Conservation (phyloP, 208 protist species). For the Leishmania major region DNA sequence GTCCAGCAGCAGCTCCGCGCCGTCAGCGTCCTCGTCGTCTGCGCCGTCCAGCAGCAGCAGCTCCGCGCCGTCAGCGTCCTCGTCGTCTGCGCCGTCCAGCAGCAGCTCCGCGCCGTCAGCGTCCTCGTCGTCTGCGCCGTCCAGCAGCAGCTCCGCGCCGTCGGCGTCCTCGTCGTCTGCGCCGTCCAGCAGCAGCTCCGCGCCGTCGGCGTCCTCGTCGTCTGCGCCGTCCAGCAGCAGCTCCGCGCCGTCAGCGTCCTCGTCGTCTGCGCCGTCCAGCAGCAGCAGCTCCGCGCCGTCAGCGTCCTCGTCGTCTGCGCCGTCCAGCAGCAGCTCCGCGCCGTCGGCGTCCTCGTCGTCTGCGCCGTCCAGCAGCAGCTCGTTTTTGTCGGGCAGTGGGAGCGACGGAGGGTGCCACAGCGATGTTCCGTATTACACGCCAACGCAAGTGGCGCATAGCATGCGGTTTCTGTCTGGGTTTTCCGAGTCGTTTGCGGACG, state of each 20-base stretch:
- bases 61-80: too few species aligned
- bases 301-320: not conserved
- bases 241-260: not conserved
- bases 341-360: not conserved
- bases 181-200: too few species aligned
- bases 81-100: too few species aligned
- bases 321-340: not conserved
- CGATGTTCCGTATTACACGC: not conserved
- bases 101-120: too few species aligned
- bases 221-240: not conserved
- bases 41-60: too few species aligned
- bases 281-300: not conserved
- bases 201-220: too few species aligned
- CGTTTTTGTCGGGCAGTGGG: too few species aligned
- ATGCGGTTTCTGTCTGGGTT: not conserved
- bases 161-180: too few species aligned
- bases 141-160: too few species aligned
- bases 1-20: too few species aligned
- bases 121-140: too few species aligned
- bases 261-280: not conserved
- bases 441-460: not conserved
- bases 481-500: not conserved
- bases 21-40: too few species aligned
- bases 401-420: not conserved
- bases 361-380: conserved; percentile 4